These are phyloP conservation scores for Phaeotremella fagi DNA, from an alignment of 768 basidiomycete species.

Conservation along the genomic window DNA sequence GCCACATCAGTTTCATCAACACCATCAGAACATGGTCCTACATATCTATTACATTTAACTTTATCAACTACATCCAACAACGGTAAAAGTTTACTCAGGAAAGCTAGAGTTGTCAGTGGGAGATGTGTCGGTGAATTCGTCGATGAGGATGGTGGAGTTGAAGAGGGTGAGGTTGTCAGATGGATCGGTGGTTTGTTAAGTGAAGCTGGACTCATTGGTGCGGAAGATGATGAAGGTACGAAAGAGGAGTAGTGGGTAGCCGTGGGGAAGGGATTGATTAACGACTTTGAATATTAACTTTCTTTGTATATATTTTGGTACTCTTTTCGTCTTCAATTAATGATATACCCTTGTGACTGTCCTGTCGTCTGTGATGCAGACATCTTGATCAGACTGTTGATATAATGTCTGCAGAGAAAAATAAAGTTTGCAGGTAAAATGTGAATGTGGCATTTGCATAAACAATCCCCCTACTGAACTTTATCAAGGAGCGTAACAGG, in stretches of 20 bases:
- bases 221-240: conserved; percentile 19
- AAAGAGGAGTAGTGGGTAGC: conserved; percentile 17
- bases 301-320: neutral
- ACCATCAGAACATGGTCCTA: conserved; percentile 14
- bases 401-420: no score
- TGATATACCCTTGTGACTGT: neutral
- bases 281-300: neutral
- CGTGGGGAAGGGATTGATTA: neutral
- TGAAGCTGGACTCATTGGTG: conserved; percentile 28
- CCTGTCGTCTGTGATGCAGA: no score
- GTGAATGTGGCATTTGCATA: no score
- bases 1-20: neutral
- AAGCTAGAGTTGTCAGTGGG: conserved; percentile 57
- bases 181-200: conserved; percentile 61
- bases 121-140: conserved; percentile 68
- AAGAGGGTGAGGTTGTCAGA: conserved; percentile 66
- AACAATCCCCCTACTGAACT: neutral
- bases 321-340: neutral
- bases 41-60: conserved; percentile 25
- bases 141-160: conserved; percentile 72
- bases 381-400: no score
- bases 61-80: conserved; percentile 58
- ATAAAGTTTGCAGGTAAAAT: no score
- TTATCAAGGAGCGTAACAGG: neutral
- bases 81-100: conserved; percentile 77